Conservation (phyloP, 2,329 filamentous ascomycete species). For the Verticillium klebahnii region DNA sequence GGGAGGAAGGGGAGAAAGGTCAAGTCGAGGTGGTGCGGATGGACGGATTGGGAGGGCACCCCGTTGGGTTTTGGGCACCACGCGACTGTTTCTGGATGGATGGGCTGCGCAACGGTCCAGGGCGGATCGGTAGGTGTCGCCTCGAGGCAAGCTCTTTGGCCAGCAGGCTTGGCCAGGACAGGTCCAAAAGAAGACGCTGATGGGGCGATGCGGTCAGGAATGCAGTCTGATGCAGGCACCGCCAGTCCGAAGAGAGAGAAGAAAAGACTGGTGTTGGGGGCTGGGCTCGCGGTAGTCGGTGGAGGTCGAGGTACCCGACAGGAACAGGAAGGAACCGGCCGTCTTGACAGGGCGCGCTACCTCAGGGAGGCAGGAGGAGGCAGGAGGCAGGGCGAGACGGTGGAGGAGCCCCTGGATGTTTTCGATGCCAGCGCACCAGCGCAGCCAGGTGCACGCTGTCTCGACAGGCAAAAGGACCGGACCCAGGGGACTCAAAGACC, state of each 20-base stretch:
- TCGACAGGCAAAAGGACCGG: background rate
- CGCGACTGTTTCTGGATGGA: background rate
- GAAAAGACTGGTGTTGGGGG: background rate
- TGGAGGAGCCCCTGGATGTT: background rate
- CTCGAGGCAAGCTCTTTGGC: background rate
- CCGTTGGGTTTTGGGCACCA: background rate
- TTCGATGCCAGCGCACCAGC: slow-evolving; percentile 6
- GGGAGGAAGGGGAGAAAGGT: slow-evolving; percentile 1
- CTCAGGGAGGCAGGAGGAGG: background rate
- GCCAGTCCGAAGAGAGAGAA: background rate
- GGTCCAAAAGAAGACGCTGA: background rate
- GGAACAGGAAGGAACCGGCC: background rate
- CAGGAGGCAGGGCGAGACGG: background rate
- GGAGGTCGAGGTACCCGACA: background rate
- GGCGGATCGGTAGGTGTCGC: background rate
- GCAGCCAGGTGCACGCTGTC: background rate
- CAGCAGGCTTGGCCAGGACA: background rate
- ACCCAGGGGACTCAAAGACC: background rate
- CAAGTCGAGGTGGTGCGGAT: background rate
- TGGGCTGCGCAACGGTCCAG: background rate
- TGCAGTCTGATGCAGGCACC: slow-evolving; percentile 1
- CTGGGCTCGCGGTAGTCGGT: background rate
- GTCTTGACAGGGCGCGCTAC: background rate
- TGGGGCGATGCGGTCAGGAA: slow-evolving; percentile 2
- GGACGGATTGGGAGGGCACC: background rate